phyloP scores from a whole-genome alignment of 2,329 filamentous ascomycete species.

The Elsinoe necatrix region DNA sequence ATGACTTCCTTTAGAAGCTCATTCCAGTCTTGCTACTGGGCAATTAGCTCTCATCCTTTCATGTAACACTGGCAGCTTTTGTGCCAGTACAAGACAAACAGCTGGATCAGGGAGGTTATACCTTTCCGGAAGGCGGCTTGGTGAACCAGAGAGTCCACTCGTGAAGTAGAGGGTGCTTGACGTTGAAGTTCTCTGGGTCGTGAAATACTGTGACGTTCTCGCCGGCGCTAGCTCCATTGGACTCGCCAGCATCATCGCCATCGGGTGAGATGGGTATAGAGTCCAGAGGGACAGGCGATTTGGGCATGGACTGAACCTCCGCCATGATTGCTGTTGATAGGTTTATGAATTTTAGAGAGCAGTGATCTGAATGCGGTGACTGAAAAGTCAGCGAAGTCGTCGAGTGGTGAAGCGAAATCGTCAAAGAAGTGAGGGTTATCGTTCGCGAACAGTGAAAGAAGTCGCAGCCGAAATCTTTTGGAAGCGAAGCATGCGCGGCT shows the following conservation, averaged over 20 bases:
- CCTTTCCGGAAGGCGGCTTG: conserved; percentile 93
- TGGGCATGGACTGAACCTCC: conserved; percentile 26
- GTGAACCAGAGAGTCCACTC: conserved; percentile 99
- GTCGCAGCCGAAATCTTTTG: conserved; percentile 8
- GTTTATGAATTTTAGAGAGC: neutral
- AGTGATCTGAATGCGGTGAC: neutral
- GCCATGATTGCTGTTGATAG: conserved; percentile 25
- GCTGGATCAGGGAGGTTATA: conserved; percentile 34
- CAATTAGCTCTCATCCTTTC: conserved; percentile 17
- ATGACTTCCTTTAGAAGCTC: conserved; percentile 97
- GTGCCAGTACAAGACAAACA: neutral
- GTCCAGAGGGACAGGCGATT: conserved; percentile 46
- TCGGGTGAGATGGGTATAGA: conserved; percentile 49
- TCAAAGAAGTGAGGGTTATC: neutral
- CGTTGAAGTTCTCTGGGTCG: conserved; percentile 97
- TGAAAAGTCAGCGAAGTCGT: neutral
- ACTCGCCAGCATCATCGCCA: conserved; percentile 38
- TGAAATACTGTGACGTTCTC: conserved; percentile 92
- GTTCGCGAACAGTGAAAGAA: neutral
- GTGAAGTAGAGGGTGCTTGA: conserved; percentile 96
- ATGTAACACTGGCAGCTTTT: neutral
- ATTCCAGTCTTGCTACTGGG: conserved; percentile 74
- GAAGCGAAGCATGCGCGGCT: neutral
- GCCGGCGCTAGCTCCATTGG: conserved; percentile 31
- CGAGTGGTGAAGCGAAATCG: neutral